A percentile compares a stretch with the other conserved stretches of the same genome.
Evolutionary conservation across 2,329 filamentous ascomycete species (phyloP).

Genomic region (Pleoardoris graminearum): DNA sequence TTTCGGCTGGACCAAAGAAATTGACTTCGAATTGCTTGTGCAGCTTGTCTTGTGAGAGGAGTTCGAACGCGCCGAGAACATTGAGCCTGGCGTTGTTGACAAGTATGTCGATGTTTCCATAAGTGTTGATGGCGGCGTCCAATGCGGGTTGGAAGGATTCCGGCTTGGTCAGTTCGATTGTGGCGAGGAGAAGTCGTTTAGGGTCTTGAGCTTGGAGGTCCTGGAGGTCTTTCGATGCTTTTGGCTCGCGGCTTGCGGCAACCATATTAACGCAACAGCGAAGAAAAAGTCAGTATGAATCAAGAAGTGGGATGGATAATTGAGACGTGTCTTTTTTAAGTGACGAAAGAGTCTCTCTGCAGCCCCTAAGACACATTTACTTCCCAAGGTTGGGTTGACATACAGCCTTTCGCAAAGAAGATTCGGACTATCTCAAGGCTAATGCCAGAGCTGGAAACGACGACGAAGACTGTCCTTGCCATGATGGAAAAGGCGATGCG

Average conservation of each 20-base stretch:
- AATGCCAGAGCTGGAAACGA: slow-evolving; percentile 2
- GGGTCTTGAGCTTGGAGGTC: not conserved
- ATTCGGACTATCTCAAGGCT: not conserved
- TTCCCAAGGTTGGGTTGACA: no score
- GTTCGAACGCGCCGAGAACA: not conserved
- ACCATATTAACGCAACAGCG: no score
- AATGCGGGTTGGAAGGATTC: not conserved
- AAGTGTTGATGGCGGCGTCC: not conserved
- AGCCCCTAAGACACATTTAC: no score
- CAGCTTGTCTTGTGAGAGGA: not conserved
- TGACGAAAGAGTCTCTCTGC: no score
- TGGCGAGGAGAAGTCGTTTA: not conserved
- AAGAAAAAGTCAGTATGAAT: no score
- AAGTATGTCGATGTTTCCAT: not conserved
- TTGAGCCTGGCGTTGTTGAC: slow-evolving; percentile 3
- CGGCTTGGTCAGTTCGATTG: not conserved
- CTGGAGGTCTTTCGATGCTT: not conserved
- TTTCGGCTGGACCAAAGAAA: not conserved
- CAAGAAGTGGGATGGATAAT: no score
- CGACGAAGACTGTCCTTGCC: not conserved
- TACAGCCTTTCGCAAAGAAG: not conserved
- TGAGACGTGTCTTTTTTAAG: no score
- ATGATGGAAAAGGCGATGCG: no score
- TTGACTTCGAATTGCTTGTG: not conserved
- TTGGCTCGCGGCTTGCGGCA: not conserved